Base-by-base conservation (phyloP, 129 eudicot genomes). In the Saussurea involucrata region DNA sequence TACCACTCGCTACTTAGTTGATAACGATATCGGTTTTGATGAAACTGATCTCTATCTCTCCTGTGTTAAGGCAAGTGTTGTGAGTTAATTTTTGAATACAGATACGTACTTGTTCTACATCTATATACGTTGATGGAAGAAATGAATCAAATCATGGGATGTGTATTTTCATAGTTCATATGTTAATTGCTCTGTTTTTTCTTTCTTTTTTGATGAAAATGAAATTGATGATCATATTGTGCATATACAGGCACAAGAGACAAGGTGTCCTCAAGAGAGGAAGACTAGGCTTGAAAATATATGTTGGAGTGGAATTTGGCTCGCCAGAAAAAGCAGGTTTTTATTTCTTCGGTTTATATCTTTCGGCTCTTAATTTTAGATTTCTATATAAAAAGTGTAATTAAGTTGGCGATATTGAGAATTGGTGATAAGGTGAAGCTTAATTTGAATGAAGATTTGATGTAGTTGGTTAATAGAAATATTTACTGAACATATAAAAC, bases 301-400 rank as follows among this genome's bases (percentile, higher is more conserved):
- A 96, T 92, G 99, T 77, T 95, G 99, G 99, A 83, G 99, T 95
- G 99, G 99, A 95, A 95, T 87, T 83, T 95, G 92, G 99, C 99
- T 85, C 88, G 99, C 80, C 99, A 95, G 88, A 95, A 95, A 75
- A 95, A 92, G 83, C 97, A 92, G 99, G 98, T 90, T 63, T 33
- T 36, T 31, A 40, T 37, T 44, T 24, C 17, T n/a, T 12, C 21
- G 20, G 34, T 37, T 13, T 76, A 0, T 31, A 2, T 31, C 55
- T 25, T 75, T 73, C 5, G 46, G 49, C 17, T 17, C 12, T 75
- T 36, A 36, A 6, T 49, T 37, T 37, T 40, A 57, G 12, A 71
- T 21, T 55, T 42, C 15, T 66, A 9, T 36, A 24, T 4, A 1
- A 72, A 46, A 33, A 21, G 5, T 57, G 44, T 33, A 11, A 74